Percentiles rank a stretch among this genome's conserved stretches.
Conservation (phyloP, 1,139 yeast genomes). For the Saccharomycopsis phalli region DNA sequence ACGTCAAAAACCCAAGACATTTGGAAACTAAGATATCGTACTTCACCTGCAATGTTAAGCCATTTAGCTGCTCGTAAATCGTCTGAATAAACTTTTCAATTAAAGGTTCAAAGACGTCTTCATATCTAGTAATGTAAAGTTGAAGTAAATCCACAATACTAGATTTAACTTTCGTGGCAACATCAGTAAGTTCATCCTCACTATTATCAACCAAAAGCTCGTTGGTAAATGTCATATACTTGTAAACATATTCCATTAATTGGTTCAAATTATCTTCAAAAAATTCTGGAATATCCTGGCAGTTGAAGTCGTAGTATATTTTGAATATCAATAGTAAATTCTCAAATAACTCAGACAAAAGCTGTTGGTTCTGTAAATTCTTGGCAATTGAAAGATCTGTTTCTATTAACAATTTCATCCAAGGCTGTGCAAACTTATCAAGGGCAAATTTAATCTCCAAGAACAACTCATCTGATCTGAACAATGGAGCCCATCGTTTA, state of each 20-base stretch:
- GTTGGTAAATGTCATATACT: constrained; percentile 58
- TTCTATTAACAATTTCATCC: constrained; percentile 52
- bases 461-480: constrained; percentile 84
- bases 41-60: constrained; percentile 61
- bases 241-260: constrained; percentile 77
- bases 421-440: constrained; percentile 79
- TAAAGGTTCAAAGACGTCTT: constrained; percentile 76
- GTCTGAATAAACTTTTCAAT: constrained; percentile 73
- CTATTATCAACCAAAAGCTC: constrained; percentile 45
- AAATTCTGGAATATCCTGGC: constrained; percentile 97
- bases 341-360: constrained; percentile 52
- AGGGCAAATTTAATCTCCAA: constrained; percentile 81
- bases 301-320: constrained; percentile 85
- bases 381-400: constrained; percentile 59
- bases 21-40: constrained; percentile 80
- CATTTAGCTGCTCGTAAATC: constrained; percentile 70
- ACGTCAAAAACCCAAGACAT: constrained; percentile 71
- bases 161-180: constrained; percentile 66
- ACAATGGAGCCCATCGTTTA: constrained; percentile 93
- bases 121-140: constrained; percentile 82
- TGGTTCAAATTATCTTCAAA: constrained; percentile 81
- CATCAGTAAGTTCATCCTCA: constrained; percentile 63
- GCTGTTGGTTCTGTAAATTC: constrained; percentile 36
- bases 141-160: constrained; percentile 79
- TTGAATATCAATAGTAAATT: constrained; percentile 65